phyloP scores from a whole-genome alignment of 164 flowering plant species.

The Hamamelis virginiana region DNA sequence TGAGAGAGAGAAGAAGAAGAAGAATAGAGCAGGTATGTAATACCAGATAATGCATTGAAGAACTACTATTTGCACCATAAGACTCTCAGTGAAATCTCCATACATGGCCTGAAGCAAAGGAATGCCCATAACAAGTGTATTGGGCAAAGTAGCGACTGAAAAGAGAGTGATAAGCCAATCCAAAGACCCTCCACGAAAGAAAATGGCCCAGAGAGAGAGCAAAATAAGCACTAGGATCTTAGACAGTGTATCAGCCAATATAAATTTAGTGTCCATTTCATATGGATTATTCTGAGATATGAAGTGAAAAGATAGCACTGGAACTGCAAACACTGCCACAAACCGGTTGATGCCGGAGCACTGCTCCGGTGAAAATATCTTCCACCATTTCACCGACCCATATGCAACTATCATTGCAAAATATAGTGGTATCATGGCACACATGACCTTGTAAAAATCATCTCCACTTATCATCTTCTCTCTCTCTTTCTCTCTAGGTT shows the following conservation, averaged over 20 bases:
- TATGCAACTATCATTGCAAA: conserved; percentile 56
- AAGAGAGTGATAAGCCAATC: conserved; percentile 60
- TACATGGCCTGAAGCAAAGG: conserved; percentile 60
- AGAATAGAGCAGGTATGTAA: no score
- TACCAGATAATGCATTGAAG: conserved; percentile 66
- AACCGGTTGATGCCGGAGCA: conserved; percentile 64
- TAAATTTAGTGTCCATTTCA: conserved; percentile 51
- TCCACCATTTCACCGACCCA: conserved; percentile 59
- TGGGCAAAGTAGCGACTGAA: conserved; percentile 52
- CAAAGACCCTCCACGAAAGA: conserved; percentile 26
- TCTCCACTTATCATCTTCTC: conserved; percentile 42
- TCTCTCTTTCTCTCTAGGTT: not conserved
- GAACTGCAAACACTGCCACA: conserved; percentile 60
- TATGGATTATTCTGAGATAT: conserved; percentile 59
- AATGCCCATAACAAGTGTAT: conserved; percentile 65
- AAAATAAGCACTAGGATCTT: conserved; percentile 38
- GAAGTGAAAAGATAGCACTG: conserved; percentile 61
- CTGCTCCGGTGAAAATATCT: conserved; percentile 51
- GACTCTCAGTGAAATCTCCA: conserved; percentile 47
- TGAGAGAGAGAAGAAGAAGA: no score
- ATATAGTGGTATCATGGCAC: conserved; percentile 60
- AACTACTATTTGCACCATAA: conserved; percentile 68
- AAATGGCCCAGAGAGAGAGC: conserved; percentile 36
- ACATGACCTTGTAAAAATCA: conserved; percentile 59
- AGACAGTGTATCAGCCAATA: conserved; percentile 48